These are phyloP conservation scores for Mollisia scopiformis DNA, from an alignment of 2,329 filamentous ascomycete species.

Conservation along the genomic window DNA sequence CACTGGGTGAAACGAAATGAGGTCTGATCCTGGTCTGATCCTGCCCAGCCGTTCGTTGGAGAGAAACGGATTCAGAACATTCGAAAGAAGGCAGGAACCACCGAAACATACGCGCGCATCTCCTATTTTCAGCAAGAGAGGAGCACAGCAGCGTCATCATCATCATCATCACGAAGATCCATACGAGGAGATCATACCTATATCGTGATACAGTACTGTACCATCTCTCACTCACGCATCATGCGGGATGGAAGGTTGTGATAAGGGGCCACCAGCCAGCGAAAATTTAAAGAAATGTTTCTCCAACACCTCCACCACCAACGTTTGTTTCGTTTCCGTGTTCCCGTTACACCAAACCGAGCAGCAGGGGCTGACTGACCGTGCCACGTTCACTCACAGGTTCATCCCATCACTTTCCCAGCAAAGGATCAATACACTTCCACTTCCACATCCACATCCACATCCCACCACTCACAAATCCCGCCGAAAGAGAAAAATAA, in stretches of 20 bases:
- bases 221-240: too few species aligned
- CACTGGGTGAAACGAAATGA: background rate
- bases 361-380: background rate
- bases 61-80: too few species aligned
- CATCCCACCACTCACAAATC: background rate
- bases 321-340: conserved; percentile 2
- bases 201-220: background rate
- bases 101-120: background rate
- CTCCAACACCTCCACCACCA: background rate
- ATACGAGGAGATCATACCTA: too few species aligned
- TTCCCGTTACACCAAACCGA: background rate
- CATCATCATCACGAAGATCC: background rate
- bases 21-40: background rate
- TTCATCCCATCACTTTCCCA: background rate
- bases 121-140: background rate
- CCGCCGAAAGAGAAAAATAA: too few species aligned
- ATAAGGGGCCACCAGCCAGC: conserved; percentile 3
- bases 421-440: background rate
- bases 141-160: background rate
- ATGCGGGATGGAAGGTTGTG: background rate
- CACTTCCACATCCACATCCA: background rate
- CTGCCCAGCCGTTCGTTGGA: background rate
- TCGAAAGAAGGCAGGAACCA: too few species aligned
- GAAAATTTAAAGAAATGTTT: background rate
- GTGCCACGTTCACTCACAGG: background rate